Percentiles rank a stretch among this genome's conserved stretches.
These are phyloP conservation scores for Ophiostoma triangulosporum DNA, from an alignment of 2,329 filamentous ascomycete genomes.

Conservation along the genomic window DNA sequence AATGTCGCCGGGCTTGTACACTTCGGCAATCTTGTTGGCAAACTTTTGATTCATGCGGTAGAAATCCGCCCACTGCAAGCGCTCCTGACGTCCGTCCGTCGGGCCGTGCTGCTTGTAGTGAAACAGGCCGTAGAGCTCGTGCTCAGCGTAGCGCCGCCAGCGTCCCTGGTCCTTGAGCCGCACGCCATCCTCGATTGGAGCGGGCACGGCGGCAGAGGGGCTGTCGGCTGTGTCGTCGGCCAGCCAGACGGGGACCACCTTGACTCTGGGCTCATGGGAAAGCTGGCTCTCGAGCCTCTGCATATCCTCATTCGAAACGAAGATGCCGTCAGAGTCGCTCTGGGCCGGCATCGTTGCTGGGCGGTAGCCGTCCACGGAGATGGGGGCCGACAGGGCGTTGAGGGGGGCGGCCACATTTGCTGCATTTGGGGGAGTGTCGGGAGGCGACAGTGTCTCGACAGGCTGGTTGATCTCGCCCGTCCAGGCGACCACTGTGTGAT, in stretches of 20 bases:
- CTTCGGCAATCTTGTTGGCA: slow-evolving; percentile 73
- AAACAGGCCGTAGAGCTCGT: slow-evolving; percentile 82
- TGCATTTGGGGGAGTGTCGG: slow-evolving; percentile 34
- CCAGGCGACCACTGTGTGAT: slow-evolving; percentile 88
- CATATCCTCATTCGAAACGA: slow-evolving; percentile 57
- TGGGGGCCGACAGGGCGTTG: slow-evolving; percentile 66
- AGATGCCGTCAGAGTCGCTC: slow-evolving; percentile 50
- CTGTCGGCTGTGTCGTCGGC: slow-evolving; percentile 56
- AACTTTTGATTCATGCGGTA: slow-evolving; percentile 87
- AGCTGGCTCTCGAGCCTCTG: slow-evolving; percentile 61
- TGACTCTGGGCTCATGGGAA: slow-evolving; percentile 57
- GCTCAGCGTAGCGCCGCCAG: slow-evolving; percentile 84
- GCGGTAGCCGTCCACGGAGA: slow-evolving; percentile 61
- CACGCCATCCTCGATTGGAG: slow-evolving; percentile 53
- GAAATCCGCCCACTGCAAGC: slow-evolving; percentile 83
- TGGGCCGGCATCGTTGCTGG: slow-evolving; percentile 36
- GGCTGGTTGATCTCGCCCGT: slow-evolving; percentile 67
- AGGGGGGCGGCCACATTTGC: slow-evolving; percentile 38
- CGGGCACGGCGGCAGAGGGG: slow-evolving; percentile 47
- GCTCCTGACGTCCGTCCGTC: slow-evolving; percentile 68
- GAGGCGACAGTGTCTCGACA: slow-evolving; percentile 30
- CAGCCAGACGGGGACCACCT: slow-evolving; percentile 80
- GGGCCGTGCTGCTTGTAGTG: slow-evolving; percentile 95
- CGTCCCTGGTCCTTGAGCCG: slow-evolving; percentile 67
- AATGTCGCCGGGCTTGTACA: slow-evolving; percentile 86